These are phyloP conservation scores for Podospora didyma DNA, from an alignment of 495 filamentous ascomycete species.

Conservation along the genomic window DNA sequence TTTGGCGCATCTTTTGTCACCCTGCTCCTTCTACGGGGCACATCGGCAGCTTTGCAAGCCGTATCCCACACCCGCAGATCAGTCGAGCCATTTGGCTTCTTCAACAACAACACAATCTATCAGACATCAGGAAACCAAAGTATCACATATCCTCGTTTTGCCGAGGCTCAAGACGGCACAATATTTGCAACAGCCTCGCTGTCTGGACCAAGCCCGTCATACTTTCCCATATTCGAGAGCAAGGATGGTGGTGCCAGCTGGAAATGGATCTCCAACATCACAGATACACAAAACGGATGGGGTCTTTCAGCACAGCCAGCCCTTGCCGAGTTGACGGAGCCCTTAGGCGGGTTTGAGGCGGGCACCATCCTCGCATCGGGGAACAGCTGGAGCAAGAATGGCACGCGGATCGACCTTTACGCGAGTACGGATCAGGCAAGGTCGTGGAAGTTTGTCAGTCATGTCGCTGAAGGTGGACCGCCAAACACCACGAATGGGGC, in stretches of 20 bases:
- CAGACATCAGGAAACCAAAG: slow-evolving; percentile 31
- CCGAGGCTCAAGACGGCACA: slow-evolving; percentile 44
- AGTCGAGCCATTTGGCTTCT: slow-evolving; percentile 5
- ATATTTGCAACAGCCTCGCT: slow-evolving; percentile 62
- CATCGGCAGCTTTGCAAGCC: no score
- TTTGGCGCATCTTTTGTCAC: no score
- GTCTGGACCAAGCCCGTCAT: slow-evolving; percentile 47
- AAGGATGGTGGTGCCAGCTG: slow-evolving; percentile 58
- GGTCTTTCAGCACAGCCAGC: slow-evolving; percentile 67
- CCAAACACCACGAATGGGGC: slow-evolving; percentile 58
- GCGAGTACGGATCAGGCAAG: slow-evolving; percentile 53
- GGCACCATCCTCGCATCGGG: slow-evolving; percentile 62
- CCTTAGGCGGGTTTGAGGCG: slow-evolving; percentile 50
- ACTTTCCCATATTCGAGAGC: slow-evolving; percentile 64
- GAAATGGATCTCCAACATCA: slow-evolving; percentile 56
- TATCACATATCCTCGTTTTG: slow-evolving; percentile 51
- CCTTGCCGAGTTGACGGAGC: slow-evolving; percentile 55
- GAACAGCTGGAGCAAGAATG: slow-evolving; percentile 50
- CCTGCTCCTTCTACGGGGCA: no score
- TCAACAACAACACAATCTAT: slow-evolving; percentile 39
- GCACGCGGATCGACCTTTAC: slow-evolving; percentile 66
- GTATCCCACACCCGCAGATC: no score
- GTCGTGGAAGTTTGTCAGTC: slow-evolving; percentile 64
- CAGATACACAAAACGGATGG: slow-evolving; percentile 59
- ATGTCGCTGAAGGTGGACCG: slow-evolving; percentile 60